Percentiles rank a stretch among this genome's conserved stretches.
Conservation (phyloP, 305 asterid species). For the Fraxinus floribunda region DNA sequence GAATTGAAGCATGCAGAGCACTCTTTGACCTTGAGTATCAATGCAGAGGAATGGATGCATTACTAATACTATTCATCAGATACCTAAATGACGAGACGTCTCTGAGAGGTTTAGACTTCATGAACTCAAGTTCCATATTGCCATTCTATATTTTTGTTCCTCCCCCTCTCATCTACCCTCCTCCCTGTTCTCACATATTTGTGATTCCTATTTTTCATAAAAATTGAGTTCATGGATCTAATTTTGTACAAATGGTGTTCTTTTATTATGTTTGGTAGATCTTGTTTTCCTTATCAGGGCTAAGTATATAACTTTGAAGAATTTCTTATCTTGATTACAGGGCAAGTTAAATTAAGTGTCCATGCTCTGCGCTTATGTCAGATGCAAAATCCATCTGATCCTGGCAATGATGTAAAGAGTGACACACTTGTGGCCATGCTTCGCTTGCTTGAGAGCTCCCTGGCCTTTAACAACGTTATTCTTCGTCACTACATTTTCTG, state of each 20-base stretch:
- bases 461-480: constrained; percentile 75
- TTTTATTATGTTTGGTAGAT: constrained; percentile 4
- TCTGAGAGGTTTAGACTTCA: constrained; percentile 64
- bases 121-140: not conserved
- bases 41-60: constrained; percentile 76
- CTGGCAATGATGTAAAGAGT: constrained; percentile 63
- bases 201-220: not conserved
- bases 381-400: constrained; percentile 51
- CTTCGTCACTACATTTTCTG: constrained; percentile 94
- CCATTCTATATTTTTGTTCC: constrained; percentile 1
- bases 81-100: constrained; percentile 71
- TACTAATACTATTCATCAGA: constrained; percentile 64
- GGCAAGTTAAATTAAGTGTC: constrained; percentile 82
- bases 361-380: constrained; percentile 88
- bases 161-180: not conserved
- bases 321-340: constrained; percentile 39
- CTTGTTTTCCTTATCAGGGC: constrained; percentile 6
- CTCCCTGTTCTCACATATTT: not conserved
- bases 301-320: constrained; percentile 25
- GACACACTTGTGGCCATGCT: constrained; percentile 78
- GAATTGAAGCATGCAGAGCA: constrained; percentile 80
- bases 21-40: constrained; percentile 93
- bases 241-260: not conserved
- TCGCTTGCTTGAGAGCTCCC: constrained; percentile 88
- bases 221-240: not conserved